Evolutionary conservation across 345 rosid genomes (phyloP).

Genomic region (Brassica napus): DNA sequence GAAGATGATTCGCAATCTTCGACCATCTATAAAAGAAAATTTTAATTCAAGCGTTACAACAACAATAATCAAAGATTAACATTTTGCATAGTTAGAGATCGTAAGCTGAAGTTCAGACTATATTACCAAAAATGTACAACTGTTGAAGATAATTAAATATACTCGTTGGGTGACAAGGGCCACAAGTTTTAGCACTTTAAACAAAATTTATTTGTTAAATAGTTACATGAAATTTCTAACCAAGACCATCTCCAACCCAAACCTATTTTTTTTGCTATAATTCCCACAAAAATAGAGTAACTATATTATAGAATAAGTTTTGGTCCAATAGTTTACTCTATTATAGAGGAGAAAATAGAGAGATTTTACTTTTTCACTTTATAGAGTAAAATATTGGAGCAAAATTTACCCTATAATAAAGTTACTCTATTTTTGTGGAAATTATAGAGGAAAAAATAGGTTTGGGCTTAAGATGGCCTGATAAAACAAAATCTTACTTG

Average conservation of each 20-base stretch:
- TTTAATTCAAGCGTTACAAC: neutral
- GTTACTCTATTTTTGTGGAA: no score
- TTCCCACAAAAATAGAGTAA: no score
- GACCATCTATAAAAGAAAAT: slow-evolving; percentile 64
- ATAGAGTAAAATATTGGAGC: no score
- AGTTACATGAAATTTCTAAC: neutral
- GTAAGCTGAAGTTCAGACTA: neutral
- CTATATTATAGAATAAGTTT: no score
- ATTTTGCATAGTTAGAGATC: neutral
- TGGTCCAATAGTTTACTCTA: no score
- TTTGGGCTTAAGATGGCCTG: no score
- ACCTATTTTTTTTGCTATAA: no score
- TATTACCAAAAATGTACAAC: neutral
- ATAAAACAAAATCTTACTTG: slow-evolving; percentile 49
- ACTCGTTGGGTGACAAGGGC: neutral
- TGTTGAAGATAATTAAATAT: neutral
- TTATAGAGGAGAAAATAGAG: no score
- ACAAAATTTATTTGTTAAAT: neutral
- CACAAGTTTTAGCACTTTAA: neutral
- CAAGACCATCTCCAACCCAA: no score
- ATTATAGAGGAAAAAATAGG: no score
- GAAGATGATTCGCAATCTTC: slow-evolving; percentile 75
- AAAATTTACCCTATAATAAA: no score
- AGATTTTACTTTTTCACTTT: no score
- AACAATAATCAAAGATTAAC: neutral